Evolutionary conservation across 352 stramenopile genomes (phyloP).

Genomic region (Pythium sp.): DNA sequence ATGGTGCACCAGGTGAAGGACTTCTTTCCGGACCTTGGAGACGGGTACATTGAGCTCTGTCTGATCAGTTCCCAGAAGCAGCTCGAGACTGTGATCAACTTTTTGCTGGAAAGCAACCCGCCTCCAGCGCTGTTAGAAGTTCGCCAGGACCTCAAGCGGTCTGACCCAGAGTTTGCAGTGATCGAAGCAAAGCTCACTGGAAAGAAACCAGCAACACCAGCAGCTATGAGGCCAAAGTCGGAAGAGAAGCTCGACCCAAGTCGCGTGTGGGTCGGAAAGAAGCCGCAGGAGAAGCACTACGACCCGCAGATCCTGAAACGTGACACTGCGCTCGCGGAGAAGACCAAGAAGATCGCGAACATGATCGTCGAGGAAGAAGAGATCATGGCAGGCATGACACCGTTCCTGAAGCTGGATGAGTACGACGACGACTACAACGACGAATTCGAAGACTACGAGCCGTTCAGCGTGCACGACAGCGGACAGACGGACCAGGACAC

Average conservation of each 20-base stretch:
- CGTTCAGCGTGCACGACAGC: conserved; percentile 49
- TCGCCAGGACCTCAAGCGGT: conserved; percentile 26
- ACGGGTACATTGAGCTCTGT: conserved; percentile 62
- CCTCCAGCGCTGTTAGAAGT: conserved; percentile 35
- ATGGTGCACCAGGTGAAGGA: conserved; percentile 58
- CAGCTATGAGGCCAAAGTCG: conserved; percentile 2
- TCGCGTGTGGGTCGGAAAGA: conserved; percentile 67
- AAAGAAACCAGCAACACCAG: conserved; percentile 5
- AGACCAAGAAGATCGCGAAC: conserved; percentile 49
- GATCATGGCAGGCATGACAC: conserved; percentile 24
- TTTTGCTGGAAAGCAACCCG: conserved; percentile 50
- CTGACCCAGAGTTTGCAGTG: conserved; percentile 27
- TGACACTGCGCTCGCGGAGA: conserved; percentile 42
- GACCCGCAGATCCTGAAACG: conserved; percentile 52
- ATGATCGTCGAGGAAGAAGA: conserved; percentile 56
- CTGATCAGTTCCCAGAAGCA: conserved; percentile 41
- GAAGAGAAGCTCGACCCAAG: conserved; percentile 45
- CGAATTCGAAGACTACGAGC: conserved; percentile 80
- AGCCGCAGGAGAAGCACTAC: conserved; percentile 51
- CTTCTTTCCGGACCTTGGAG: conserved; percentile 55
- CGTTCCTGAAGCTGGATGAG: conserved; percentile 37
- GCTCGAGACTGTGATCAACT: conserved; percentile 58
- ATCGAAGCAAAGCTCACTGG: conserved; percentile 30
- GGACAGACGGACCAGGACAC: conserved; percentile 46
- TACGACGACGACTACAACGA: conserved; percentile 88